Base-by-base conservation (phyloP, 2,329 filamentous ascomycete species). In the Diaporthe vexans region DNA sequence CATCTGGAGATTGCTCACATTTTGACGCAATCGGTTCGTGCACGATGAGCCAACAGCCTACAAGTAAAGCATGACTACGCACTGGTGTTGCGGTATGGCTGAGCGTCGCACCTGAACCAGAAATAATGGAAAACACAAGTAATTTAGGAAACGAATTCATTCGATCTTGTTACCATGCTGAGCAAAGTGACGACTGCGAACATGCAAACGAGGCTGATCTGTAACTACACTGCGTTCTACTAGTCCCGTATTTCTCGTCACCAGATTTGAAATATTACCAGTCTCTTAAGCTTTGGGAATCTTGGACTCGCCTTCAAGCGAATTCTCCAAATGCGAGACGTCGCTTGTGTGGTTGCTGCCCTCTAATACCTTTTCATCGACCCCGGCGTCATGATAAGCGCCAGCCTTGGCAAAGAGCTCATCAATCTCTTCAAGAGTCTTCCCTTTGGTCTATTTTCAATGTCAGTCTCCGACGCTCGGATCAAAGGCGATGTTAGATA, bases 401-500 rank as follows among this genome's bases (percentile, higher is more conserved):
- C 59, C 59, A 6, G 43, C 19, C 40, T 48, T 65, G 4, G 59
- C 59, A 19, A 65, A 65, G 0, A 65, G 0, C 9, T 65, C 59
- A 10, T 24, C 48, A 21, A 70, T 54, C 21, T 70, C 48, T 19
- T 54, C 48, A 1, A 70, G 29, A 0, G 48, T 65, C 7, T 48
- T 48, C 10, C 59, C 59, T 15, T 51, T 65, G 2, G 59, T 65
- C 59, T 65, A 40, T 6, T 24, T 21, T 21, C 17, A n/a, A 24
- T 10, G 26, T 65, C 19, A 65, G 43, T 10, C 2, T 33, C 17
- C 33, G 59, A 1, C 3, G 33, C 10, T 4, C 15, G 11, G 11
- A 0, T 17, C 7, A 0, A 3, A 48, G 1, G 0, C 1, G 3
- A 6, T 19, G 3, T 19, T 19, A n/a, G 24, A 13, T 4, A 43